These are phyloP conservation scores for Baorangia bicolor DNA, from an alignment of 768 basidiomycete species.

Conservation along the genomic window DNA sequence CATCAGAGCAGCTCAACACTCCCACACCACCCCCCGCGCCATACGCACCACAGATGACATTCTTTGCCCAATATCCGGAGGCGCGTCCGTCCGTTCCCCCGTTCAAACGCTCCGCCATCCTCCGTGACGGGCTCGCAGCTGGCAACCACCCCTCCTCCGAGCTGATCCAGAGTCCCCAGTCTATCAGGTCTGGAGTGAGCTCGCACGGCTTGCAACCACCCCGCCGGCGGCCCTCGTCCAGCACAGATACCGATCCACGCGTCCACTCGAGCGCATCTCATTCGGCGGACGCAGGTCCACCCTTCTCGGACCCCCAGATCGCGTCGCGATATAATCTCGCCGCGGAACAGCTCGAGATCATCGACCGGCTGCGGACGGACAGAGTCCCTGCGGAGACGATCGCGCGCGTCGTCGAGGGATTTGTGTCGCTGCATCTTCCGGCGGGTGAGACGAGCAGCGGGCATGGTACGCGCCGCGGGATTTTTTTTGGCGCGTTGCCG, in stretches of 20 bases:
- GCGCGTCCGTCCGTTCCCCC: neutral
- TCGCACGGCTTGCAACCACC: constrained; percentile 1
- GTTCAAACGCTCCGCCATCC: constrained; percentile 10
- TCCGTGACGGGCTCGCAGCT: constrained; percentile 8
- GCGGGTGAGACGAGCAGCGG: neutral
- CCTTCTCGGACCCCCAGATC: neutral
- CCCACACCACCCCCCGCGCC: neutral
- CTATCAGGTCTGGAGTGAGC: neutral
- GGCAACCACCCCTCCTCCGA: neutral
- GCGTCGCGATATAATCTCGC: constrained; percentile 8
- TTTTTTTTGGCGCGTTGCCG: constrained; percentile 3
- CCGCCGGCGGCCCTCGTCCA: neutral
- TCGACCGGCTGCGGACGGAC: constrained; percentile 9
- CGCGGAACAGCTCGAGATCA: constrained; percentile 9
- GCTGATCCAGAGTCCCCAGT: neutral
- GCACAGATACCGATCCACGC: neutral
- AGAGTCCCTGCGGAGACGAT: constrained; percentile 17
- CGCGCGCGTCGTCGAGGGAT: constrained; percentile 13
- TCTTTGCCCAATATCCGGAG: neutral
- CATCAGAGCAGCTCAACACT: neutral
- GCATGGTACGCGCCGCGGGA: neutral
- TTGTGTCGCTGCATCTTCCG: neutral
- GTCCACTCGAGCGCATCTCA: neutral
- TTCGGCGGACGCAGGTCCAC: neutral
- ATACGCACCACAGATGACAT: neutral